Percentiles rank a stretch among this genome's conserved stretches.
phyloP scores from a whole-genome alignment of 129 eudicot genomes.

The Glebionis coronaria region DNA sequence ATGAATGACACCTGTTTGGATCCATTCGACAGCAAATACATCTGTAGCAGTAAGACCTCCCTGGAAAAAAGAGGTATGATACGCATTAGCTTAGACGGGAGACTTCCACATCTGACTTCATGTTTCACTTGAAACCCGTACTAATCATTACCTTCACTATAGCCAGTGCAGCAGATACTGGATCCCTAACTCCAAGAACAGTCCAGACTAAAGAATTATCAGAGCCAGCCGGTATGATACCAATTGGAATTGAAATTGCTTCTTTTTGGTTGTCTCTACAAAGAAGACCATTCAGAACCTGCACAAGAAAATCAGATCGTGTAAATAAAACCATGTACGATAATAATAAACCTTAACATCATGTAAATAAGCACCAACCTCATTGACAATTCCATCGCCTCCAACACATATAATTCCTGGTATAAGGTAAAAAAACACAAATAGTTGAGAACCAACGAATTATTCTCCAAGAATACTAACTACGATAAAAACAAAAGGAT shows the following conservation, averaged over 20 bases:
- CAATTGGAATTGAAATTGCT: conserved; percentile 92
- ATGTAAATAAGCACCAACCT: conserved; percentile 60
- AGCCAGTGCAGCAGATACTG: conserved; percentile 91
- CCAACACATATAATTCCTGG: conserved; percentile 98
- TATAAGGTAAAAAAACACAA: conserved; percentile 22
- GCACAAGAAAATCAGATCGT: conserved; percentile 23
- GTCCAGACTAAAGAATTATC: conserved; percentile 99
- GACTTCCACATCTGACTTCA: not conserved
- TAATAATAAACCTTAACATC: too few relatives aligned
- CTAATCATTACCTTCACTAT: conserved; percentile 75
- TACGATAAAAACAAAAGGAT: conserved; percentile 2
- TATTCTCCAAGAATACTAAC: conserved; percentile 4
- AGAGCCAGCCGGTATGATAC: conserved; percentile 98
- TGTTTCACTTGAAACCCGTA: conserved; percentile 9
- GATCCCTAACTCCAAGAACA: conserved; percentile 93
- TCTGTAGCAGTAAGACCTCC: conserved; percentile 99
- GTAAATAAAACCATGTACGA: too few relatives aligned
- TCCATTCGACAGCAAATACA: conserved; percentile 96
- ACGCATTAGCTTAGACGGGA: conserved; percentile 2
- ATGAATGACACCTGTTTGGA: conserved; percentile 82
- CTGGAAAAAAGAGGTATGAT: conserved; percentile 41
- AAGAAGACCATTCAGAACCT: conserved; percentile 95
- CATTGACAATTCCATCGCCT: conserved; percentile 97
- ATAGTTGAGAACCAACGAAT: conserved; percentile 9
- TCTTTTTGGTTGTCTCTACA: conserved; percentile 90